Percentiles rank a stretch among this genome's conserved stretches.
These are phyloP conservation scores for Solanum bukasovii DNA, from an alignment of 257 asterid species.

Conservation along the genomic window DNA sequence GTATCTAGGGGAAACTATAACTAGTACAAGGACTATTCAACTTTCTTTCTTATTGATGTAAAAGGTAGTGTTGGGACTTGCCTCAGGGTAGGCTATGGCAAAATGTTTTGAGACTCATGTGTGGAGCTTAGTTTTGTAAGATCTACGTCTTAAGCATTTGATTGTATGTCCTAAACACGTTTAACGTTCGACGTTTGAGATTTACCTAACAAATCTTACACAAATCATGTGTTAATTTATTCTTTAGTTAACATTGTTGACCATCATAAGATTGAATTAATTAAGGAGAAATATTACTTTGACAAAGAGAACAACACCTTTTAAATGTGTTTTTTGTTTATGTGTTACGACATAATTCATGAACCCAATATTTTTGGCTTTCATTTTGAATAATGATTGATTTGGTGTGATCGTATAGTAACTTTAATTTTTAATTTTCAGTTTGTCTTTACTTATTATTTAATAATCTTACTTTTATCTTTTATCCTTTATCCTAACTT, in stretches of 20 bases:
- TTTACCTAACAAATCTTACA: too few relatives aligned
- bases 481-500: background rate
- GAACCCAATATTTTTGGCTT: background rate
- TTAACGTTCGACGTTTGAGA: accelerated
- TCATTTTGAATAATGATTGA: background rate
- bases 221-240: too few relatives aligned
- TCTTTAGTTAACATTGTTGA: too few relatives aligned
- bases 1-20: background rate
- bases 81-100: too few relatives aligned
- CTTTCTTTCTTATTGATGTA: background rate
- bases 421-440: too few relatives aligned
- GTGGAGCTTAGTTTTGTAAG: background rate
- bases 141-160: accelerated
- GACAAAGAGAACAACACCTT: background rate
- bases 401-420: background rate
- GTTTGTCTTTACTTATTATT: too few relatives aligned
- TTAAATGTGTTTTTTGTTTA: background rate
- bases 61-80: background rate
- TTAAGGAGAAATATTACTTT: background rate
- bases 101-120: background rate
- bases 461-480: background rate
- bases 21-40: background rate
- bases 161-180: too few relatives aligned
- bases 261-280: background rate
- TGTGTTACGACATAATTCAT: background rate